Percentiles rank a stretch among this genome's conserved stretches.
Conservation (phyloP, 2,329 filamentous ascomycete species). For the Microsporum audouinii region DNA sequence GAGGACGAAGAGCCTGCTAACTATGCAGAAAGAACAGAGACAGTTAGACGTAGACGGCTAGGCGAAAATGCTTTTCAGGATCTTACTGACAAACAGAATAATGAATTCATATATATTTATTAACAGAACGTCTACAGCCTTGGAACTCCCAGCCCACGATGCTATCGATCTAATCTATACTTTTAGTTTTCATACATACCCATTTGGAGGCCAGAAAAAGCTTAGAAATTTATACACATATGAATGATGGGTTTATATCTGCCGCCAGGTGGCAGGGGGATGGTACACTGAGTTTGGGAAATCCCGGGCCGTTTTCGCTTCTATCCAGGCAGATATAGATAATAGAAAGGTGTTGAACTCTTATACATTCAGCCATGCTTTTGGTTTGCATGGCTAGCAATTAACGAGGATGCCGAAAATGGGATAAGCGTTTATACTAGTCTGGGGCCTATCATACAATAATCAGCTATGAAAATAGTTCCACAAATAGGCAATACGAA, state of each 20-base stretch:
- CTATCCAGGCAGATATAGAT: conserved; percentile 17
- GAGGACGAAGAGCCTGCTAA: conserved; percentile 9
- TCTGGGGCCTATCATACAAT: neutral
- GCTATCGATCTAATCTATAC: neutral
- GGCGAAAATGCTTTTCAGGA: conserved; percentile 40
- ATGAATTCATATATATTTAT: conserved; percentile 57
- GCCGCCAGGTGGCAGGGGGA: neutral
- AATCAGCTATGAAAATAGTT: neutral
- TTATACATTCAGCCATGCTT: neutral
- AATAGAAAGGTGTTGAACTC: neutral
- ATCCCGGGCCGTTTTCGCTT: conserved; percentile 9
- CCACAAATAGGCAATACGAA: neutral
- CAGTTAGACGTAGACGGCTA: conserved; percentile 28
- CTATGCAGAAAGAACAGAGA: conserved; percentile 21
- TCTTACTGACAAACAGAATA: conserved; percentile 54
- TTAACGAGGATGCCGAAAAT: neutral
- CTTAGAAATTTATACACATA: neutral
- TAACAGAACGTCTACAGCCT: conserved; percentile 17
- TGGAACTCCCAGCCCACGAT: neutral
- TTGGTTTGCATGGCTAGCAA: neutral
- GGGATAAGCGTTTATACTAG: neutral
- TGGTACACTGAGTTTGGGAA: neutral
- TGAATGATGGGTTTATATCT: neutral
- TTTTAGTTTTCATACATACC: neutral
- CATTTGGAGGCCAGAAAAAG: neutral